Base-by-base conservation (phyloP, 495 filamentous ascomycete genomes). In the Trichoderma orchidacearum region DNA sequence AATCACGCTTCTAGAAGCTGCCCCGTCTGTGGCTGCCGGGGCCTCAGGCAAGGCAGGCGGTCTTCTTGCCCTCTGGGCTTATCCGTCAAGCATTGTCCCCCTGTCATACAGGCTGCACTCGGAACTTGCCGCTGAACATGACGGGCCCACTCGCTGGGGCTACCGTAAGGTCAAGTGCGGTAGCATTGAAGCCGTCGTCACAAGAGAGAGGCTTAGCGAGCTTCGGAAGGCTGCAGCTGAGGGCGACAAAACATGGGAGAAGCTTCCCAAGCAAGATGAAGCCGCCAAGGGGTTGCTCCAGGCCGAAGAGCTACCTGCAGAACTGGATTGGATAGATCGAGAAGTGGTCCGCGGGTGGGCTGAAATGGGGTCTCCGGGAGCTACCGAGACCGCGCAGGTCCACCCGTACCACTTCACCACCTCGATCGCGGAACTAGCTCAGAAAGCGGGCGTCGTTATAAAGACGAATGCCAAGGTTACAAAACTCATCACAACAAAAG, bases 41-140 rank as follows among this genome's bases (percentile, higher is more conserved):
- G 93, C 93, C 36, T 95, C 90, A 25, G 93, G 93, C 7, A 98
- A 98, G 74, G 93, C 93, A 1, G 93, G 93, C 4, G 93, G 93
- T 1, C 78, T 98, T 12, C 74, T 98, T 17, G 93, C 84, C 1
- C 75, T 90, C 36, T 98, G 93, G 93, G 93, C 93, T 11, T 96
- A 96, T 63, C 93, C 93, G 1, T 77, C 68, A 60, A 86, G 79
- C 62, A 80, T 98, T 56, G 93, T 96, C 0, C 87, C 89, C 2
- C 73, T 98, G 54, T 93, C 87, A 59, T 98, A 87, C 72, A 76
- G 78, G 48, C 75, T 96, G 9, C 93, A 98, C 63, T 78, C 80
- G 13, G 81, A 95, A 57, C 75, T 98, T 6, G 87, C 94, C n/a
- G 77, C 79, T 27, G 87, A 93, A 64, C 90, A 98, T 64, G 78